Base-by-base conservation (phyloP, 23 red algal species). In the Gracilaria domingensis region DNA sequence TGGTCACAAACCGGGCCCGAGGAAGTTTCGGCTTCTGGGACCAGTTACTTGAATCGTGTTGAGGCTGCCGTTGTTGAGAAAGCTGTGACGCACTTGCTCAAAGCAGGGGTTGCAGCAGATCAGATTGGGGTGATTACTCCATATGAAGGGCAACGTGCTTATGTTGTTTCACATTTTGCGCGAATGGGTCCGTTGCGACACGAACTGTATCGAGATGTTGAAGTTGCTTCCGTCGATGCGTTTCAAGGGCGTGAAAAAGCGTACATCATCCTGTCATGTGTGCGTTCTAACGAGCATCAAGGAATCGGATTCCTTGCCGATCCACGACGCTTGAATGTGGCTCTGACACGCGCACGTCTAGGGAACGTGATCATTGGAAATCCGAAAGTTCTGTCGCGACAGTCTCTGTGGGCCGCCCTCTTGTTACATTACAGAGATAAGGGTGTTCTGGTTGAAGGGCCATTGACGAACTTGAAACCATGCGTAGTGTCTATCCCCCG, bases 171-270 rank as follows among this genome's bases (percentile, higher is more conserved):
- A 24, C 91, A 98, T 80, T 98, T 98, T 89, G 82, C 83, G 32
- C 84, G 96, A 18, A 75, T 86, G 56, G 96, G 96, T 33, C 71
- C 96, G 28, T 84, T 98, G 44, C 83, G 96, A 39, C 89, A 93
- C 44, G 96, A 98, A 23, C 44, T 98, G 24, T 98, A 98, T 45
- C 82, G 91, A 28, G 92, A 94, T 40, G 91, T 98, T 29, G 96
- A 96, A 66, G 93, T 99, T 50, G 93, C 93, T 44, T 94, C 94
- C 11, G 94, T 99, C 28, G 97, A 99, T 79, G 93, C 97, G 28
- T 99, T 99, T 90, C 97, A 99, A 69, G 97, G 97, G 18, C 79
- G 94, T 12, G 97, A 99, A 77, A 95, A 95, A 21, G 81, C 88
- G 16, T 94, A 95, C 80, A 95, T 99, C 39, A 96, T 99, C 36